These are phyloP conservation scores for Alternaria ventricosa DNA, from an alignment of 2,329 filamentous ascomycete genomes.

Conservation along the genomic window DNA sequence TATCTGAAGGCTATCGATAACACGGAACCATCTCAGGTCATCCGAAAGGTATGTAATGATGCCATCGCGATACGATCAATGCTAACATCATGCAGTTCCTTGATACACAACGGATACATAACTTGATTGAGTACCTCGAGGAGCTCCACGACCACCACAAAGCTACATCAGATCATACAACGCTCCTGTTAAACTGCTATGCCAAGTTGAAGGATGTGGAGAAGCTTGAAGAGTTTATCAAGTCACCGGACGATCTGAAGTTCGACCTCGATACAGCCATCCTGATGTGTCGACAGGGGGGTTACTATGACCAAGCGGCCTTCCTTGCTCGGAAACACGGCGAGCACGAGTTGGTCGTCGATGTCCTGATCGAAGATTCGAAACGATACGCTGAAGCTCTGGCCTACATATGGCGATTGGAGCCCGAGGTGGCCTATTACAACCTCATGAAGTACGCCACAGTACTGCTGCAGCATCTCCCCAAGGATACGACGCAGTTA, in stretches of 20 bases:
- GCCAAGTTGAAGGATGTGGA: slow-evolving; percentile 97
- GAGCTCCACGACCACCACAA: slow-evolving; percentile 93
- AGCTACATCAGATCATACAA: slow-evolving; percentile 94
- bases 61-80: background rate
- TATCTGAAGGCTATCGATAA: slow-evolving; percentile 96
- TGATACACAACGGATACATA: slow-evolving; percentile 96
- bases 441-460: slow-evolving; percentile 96
- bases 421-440: slow-evolving; percentile 79
- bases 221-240: slow-evolving; percentile 96
- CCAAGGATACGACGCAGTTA: slow-evolving; percentile 79
- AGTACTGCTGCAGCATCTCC: slow-evolving; percentile 86
- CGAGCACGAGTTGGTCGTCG: slow-evolving; percentile 91
- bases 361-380: slow-evolving; percentile 94
- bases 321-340: slow-evolving; percentile 94
- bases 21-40: slow-evolving; percentile 94
- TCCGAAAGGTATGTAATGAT: slow-evolving; percentile 71
- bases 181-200: slow-evolving; percentile 92
- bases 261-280: slow-evolving; percentile 98
- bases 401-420: slow-evolving; percentile 87
- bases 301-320: slow-evolving; percentile 95
- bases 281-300: slow-evolving; percentile 94
- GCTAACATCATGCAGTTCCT: slow-evolving; percentile 68
- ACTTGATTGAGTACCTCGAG: slow-evolving; percentile 95
- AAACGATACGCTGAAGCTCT: slow-evolving; percentile 88
- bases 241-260: slow-evolving; percentile 89